phyloP scores from a whole-genome alignment of 495 filamentous ascomycete species.

The Delitschia confertaspora region DNA sequence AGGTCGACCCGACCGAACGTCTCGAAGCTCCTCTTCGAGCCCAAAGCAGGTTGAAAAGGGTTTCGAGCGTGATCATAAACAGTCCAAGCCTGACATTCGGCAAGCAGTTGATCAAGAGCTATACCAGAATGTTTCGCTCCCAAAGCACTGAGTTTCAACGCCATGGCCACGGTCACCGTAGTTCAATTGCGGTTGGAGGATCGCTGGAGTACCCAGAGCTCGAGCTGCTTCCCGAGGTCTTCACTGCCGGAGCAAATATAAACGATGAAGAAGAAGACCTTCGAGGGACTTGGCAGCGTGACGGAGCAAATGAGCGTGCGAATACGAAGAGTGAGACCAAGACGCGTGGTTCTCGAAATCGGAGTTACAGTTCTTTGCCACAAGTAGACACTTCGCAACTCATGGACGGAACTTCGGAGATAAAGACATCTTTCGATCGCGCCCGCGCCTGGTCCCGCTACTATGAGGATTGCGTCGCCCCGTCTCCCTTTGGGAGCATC shows the following conservation, averaged over 20 bases:
- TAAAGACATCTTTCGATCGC: neutral
- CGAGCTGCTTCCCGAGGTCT: slow-evolving; percentile 26
- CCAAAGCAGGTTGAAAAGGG: slow-evolving; percentile 13
- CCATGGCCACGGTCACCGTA: slow-evolving; percentile 27
- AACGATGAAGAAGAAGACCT: neutral
- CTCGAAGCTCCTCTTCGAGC: neutral
- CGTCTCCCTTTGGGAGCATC: slow-evolving; percentile 8
- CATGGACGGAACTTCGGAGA: slow-evolving; percentile 3
- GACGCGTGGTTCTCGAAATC: too few species aligned
- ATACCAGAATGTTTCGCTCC: slow-evolving; percentile 23
- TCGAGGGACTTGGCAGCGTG: neutral
- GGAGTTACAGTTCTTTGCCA: neutral
- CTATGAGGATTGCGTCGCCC: slow-evolving; percentile 19
- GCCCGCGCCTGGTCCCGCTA: slow-evolving; percentile 18
- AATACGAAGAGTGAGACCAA: too few species aligned
- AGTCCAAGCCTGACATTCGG: slow-evolving; percentile 23
- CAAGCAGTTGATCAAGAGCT: slow-evolving; percentile 23
- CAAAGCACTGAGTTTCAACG: slow-evolving; percentile 24
- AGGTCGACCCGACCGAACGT: slow-evolving; percentile 6
- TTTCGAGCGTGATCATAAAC: slow-evolving; percentile 18
- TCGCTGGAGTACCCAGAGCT: slow-evolving; percentile 26
- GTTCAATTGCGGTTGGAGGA: slow-evolving; percentile 16
- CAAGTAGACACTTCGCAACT: neutral
- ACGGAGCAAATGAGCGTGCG: too few species aligned
- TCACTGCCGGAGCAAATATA: slow-evolving; percentile 1